Percentiles rank a stretch among this genome's conserved stretches.
Conservation (phyloP, 257 asterid species). For the Voacanga thouarsii region DNA sequence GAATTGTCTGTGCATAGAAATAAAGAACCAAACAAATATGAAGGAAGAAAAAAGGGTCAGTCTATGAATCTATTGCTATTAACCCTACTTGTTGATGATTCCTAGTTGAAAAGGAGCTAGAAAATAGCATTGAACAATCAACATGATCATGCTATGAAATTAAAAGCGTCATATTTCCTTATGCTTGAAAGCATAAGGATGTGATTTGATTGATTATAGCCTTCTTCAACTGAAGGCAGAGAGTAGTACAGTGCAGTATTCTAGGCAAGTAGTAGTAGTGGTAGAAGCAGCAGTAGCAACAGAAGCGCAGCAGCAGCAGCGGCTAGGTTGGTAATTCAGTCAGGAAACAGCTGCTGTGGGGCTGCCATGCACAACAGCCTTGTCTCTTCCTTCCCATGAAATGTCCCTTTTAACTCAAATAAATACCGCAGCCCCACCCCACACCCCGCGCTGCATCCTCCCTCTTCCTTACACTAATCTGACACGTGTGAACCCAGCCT, state of each 20-base stretch:
- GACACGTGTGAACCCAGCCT: neutral
- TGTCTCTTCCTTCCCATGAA: constrained; percentile 54
- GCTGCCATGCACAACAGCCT: constrained; percentile 30
- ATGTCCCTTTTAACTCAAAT: constrained; percentile 42
- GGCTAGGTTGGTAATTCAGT: constrained; percentile 21
- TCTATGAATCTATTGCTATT: neutral
- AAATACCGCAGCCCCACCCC: neutral
- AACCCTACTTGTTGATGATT: neutral
- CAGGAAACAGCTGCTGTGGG: constrained; percentile 35
- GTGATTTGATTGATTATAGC: neutral
- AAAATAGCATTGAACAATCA: neutral
- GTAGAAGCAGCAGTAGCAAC: constrained; percentile 5
- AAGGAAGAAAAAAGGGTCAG: neutral
- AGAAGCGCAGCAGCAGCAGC: constrained; percentile 3
- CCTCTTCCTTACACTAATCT: neutral
- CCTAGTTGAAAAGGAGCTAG: neutral
- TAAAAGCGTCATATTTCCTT: neutral
- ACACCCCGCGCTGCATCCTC: neutral
- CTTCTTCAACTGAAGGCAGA: constrained; percentile 12
- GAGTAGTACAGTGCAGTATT: constrained; percentile 4
- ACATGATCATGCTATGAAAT: constrained; percentile 1
- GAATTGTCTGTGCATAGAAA: neutral
- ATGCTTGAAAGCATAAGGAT: constrained; percentile 11
- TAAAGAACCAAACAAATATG: constrained; percentile 1
- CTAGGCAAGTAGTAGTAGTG: constrained; percentile 15